Evolutionary conservation across 805 yeast genomes (phyloP).

Genomic region (Alloascoidea hylecoeti): DNA sequence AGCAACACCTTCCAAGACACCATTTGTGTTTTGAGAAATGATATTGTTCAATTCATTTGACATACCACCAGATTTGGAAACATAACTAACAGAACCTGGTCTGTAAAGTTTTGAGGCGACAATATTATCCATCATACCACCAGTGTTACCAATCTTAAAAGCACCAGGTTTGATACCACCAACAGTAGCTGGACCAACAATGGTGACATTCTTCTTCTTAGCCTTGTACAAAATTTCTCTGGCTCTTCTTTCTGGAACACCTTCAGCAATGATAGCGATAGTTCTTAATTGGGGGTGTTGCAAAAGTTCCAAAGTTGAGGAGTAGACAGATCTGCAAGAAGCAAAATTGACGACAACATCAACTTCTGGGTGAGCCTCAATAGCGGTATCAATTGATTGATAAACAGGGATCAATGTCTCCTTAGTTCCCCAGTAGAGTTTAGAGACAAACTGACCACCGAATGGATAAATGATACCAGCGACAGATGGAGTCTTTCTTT

Average conservation of each 20-base stretch:
- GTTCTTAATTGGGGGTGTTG: conserved; percentile 30
- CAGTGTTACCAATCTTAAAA: conserved; percentile 33
- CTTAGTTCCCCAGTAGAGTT: conserved; percentile 35
- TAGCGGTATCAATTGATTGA: conserved; percentile 25
- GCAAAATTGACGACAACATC: conserved; percentile 34
- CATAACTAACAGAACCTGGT: conserved; percentile 31
- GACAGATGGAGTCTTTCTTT: conserved; percentile 27
- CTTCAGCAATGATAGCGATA: conserved; percentile 32
- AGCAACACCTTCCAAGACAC: conserved; percentile 45
- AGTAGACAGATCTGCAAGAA: conserved; percentile 29
- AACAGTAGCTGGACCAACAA: conserved; percentile 32
- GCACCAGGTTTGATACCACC: conserved; percentile 35
- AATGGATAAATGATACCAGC: conserved; percentile 32
- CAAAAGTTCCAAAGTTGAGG: conserved; percentile 30
- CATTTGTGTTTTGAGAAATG: conserved; percentile 27
- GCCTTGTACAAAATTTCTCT: conserved; percentile 29
- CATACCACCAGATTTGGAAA: conserved; percentile 33
- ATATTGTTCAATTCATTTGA: conserved; percentile 32
- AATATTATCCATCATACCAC: conserved; percentile 35
- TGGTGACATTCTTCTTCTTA: conserved; percentile 27
- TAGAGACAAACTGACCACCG: conserved; percentile 28
- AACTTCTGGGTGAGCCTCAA: conserved; percentile 28
- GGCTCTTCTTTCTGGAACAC: conserved; percentile 34
- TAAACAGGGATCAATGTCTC: conserved; percentile 29
- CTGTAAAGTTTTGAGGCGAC: conserved; percentile 32